Evolutionary conservation across 768 basidiomycete species (phyloP).

Genomic region (Tephrocybe rancida): DNA sequence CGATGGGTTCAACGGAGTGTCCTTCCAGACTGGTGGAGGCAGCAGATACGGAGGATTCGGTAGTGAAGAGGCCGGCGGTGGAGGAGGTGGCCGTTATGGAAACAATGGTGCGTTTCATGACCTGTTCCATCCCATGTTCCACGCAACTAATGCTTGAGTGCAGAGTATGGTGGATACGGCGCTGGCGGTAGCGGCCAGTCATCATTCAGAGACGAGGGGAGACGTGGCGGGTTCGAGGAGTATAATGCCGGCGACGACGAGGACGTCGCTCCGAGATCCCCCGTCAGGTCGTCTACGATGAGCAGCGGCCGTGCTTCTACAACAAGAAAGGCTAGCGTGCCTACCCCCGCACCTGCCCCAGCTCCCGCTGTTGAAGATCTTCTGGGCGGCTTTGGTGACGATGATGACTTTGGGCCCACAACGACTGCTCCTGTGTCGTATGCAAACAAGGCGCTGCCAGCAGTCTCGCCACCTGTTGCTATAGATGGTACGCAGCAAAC

Average conservation of each 20-base stretch:
- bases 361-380: constrained; percentile 59
- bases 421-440: constrained; percentile 30
- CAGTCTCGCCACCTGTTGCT: constrained; percentile 36
- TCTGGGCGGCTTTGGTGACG: constrained; percentile 76
- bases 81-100: constrained; percentile 28
- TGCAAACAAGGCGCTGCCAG: constrained; percentile 59
- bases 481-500: constrained; percentile 41
- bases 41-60: constrained; percentile 55
- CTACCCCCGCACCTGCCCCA: constrained; percentile 41
- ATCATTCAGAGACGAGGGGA: constrained; percentile 57
- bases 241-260: constrained; percentile 98
- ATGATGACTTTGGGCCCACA: constrained; percentile 51
- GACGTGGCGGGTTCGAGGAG: constrained; percentile 78
- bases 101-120: constrained; percentile 14
- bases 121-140: neutral
- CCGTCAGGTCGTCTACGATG: constrained; percentile 26
- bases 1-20: constrained; percentile 61
- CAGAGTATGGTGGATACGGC: constrained; percentile 21
- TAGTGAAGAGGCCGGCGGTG: constrained; percentile 33
- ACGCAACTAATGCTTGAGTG: neutral
- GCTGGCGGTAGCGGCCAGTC: constrained; percentile 33
- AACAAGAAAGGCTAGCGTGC: constrained; percentile 37
- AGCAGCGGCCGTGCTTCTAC: constrained; percentile 25
- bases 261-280: constrained; percentile 35
- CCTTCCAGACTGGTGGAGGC: constrained; percentile 55